These are phyloP conservation scores for Chytriomyces confervae DNA, from an alignment of 192 early-diverging fungal species.

Conservation along the genomic window DNA sequence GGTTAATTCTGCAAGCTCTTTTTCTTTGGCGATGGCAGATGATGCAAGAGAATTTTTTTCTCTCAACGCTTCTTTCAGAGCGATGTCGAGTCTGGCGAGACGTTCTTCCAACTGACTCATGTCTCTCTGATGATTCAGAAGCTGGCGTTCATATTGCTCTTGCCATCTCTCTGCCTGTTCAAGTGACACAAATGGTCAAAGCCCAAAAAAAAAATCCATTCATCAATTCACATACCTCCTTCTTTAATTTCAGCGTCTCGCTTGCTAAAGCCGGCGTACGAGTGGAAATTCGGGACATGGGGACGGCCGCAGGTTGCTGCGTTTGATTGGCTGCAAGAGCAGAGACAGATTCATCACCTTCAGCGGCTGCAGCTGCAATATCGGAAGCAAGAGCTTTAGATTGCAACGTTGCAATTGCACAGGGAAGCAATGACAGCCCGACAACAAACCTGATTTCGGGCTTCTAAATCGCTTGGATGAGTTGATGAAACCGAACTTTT, in stretches of 20 bases:
- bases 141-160: conserved; percentile 23
- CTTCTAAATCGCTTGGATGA: conserved; percentile 18
- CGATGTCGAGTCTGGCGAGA: conserved; percentile 16
- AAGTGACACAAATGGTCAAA: background rate
- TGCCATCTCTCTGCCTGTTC: conserved; percentile 36
- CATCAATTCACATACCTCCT: background rate
- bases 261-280: background rate
- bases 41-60: conserved; percentile 28
- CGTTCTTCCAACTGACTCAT: conserved; percentile 26
- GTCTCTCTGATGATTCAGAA: conserved; percentile 20
- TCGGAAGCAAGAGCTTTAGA: too few species aligned
- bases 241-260: background rate
- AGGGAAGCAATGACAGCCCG: background rate
- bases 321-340: too few species aligned
- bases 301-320: too few species aligned
- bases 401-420: too few species aligned
- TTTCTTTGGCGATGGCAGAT: conserved; percentile 24
- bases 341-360: too few species aligned
- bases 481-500: conserved; percentile 24
- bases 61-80: conserved; percentile 9
- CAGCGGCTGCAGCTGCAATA: too few species aligned
- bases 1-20: conserved; percentile 22
- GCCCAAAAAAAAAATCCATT: background rate
- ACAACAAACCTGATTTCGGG: conserved; percentile 1
- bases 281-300: too few species aligned